phyloP scores from a whole-genome alignment of 306 rosid species.

The Casuarina equisetifolia region DNA sequence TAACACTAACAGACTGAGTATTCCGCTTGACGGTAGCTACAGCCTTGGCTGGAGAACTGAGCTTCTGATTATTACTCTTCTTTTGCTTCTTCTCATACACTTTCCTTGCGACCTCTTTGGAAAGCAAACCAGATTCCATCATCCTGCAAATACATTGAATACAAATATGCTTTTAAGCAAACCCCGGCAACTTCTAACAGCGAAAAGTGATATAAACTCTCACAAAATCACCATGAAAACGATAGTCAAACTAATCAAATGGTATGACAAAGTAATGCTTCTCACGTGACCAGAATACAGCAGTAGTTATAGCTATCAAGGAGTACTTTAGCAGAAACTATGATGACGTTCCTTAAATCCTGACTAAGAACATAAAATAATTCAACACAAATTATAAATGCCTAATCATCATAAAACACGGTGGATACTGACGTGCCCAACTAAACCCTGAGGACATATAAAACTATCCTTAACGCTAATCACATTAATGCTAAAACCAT shows the following conservation, averaged over 20 bases:
- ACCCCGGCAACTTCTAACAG: not conserved
- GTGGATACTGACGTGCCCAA: not conserved
- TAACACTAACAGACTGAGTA: constrained; percentile 41
- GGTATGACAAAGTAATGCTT: not conserved
- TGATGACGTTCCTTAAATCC: not conserved
- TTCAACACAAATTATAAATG: not conserved
- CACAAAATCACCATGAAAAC: not conserved
- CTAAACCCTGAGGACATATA: not conserved
- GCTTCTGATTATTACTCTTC: constrained; percentile 41
- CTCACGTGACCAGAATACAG: not conserved
- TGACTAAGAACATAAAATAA: not conserved
- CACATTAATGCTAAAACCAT: not conserved
- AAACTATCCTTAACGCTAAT: not conserved
- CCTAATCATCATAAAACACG: not conserved
- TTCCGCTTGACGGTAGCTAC: constrained; percentile 35
- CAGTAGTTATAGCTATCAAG: not conserved
- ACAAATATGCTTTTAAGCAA: not conserved
- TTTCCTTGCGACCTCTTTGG: constrained; percentile 61
- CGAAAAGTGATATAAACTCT: not conserved
- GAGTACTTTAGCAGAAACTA: not conserved
- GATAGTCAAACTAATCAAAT: not conserved
- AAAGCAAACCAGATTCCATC: constrained; percentile 90
- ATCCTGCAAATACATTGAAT: constrained; percentile 55
- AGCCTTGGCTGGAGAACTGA: constrained; percentile 52
- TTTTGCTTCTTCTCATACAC: constrained; percentile 66